A percentile compares a stretch with the other conserved stretches of the same genome.
Conservation (phyloP, 1,284 basidiomycete genomes). For the Cystobasidium slooffiae region DNA sequence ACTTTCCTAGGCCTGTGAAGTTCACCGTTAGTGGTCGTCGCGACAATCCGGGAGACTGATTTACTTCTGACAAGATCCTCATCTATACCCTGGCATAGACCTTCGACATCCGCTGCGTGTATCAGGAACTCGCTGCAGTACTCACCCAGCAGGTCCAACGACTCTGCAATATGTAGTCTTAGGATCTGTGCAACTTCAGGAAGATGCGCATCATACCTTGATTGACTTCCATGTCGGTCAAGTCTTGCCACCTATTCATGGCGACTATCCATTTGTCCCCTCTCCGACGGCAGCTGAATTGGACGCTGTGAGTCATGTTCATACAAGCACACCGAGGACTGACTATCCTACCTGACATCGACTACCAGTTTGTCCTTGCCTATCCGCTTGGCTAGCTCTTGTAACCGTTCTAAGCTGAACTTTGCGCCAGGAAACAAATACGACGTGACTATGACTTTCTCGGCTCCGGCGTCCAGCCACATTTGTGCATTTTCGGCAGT, state of each 20-base stretch:
- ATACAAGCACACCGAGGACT: background rate
- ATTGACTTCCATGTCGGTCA: constrained; percentile 91
- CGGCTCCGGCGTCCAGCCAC: constrained; percentile 88
- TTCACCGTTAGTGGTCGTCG: background rate
- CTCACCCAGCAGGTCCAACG: constrained; percentile 70
- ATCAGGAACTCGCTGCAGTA: constrained; percentile 93
- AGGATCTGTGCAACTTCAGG: constrained; percentile 7
- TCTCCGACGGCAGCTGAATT: constrained; percentile 75
- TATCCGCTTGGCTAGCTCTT: constrained; percentile 67
- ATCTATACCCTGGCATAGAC: constrained; percentile 95
- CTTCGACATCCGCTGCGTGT: constrained; percentile 98
- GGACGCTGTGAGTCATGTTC: background rate
- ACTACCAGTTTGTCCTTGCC: constrained; percentile 90
- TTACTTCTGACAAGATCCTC: constrained; percentile 80
- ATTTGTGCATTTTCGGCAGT: constrained; percentile 74
- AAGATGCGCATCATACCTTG: constrained; percentile 63
- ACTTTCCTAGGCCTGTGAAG: constrained; percentile 78
- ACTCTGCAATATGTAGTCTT: constrained; percentile 62
- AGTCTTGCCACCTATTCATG: constrained; percentile 98
- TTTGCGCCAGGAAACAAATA: constrained; percentile 83
- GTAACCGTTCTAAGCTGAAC: constrained; percentile 76
- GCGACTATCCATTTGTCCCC: constrained; percentile 87
- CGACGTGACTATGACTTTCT: constrained; percentile 97
- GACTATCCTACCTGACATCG: constrained; percentile 77
- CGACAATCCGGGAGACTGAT: constrained; percentile 52